Evolutionary conservation across 2,329 filamentous ascomycete genomes (phyloP).

Genomic region (Cladophialophora exuberans): DNA sequence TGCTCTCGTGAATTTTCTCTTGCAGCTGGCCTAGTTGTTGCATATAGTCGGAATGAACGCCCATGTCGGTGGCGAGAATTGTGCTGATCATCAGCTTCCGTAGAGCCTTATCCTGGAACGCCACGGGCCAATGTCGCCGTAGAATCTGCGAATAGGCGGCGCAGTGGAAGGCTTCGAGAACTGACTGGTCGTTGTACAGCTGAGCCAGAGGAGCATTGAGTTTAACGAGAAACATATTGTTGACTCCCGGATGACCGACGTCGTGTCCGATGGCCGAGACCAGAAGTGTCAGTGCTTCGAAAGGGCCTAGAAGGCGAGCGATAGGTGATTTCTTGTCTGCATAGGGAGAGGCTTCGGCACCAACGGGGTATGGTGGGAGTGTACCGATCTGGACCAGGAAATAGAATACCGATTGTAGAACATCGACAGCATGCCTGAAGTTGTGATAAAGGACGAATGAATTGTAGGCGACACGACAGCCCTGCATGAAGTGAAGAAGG

Average conservation of each 20-base stretch:
- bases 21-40: constrained; percentile 79
- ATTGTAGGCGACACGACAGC: constrained; percentile 93
- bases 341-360: constrained; percentile 37
- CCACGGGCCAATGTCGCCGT: constrained; percentile 84
- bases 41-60: constrained; percentile 96
- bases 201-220: constrained; percentile 92
- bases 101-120: constrained; percentile 77
- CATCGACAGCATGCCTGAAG: constrained; percentile 95
- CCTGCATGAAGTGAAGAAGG: constrained; percentile 81
- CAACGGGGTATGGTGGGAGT: constrained; percentile 67
- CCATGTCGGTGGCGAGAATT: constrained; percentile 98
- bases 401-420: constrained; percentile 88
- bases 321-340: constrained; percentile 62
- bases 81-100: constrained; percentile 92
- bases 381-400: constrained; percentile 82
- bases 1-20: constrained; percentile 71
- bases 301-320: constrained; percentile 75
- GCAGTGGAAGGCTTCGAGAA: constrained; percentile 96
- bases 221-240: constrained; percentile 92
- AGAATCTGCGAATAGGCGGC: constrained; percentile 96
- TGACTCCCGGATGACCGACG: constrained; percentile 95
- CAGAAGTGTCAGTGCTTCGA: constrained; percentile 85
- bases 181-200: constrained; percentile 94
- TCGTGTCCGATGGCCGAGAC: constrained; percentile 98
- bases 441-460: constrained; percentile 97